Conservation (phyloP, 805 yeast genomes). For the Yamadazyma takamatsuzukensis region DNA sequence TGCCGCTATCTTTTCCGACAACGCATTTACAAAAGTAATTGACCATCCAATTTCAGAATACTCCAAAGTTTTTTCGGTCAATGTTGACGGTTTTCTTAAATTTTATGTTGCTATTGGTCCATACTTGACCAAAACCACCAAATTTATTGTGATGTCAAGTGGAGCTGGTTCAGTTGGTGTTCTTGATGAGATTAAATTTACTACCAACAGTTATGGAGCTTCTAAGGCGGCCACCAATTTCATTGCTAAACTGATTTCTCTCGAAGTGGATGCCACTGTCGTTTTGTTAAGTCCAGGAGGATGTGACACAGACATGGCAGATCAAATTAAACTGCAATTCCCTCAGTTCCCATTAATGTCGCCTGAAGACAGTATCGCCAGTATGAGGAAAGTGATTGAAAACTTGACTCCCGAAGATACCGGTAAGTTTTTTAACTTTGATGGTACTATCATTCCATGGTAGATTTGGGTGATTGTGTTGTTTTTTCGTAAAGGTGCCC, state of each 20-base stretch:
- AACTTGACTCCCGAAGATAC: slow-evolving; percentile 1
- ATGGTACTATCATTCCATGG: slow-evolving; percentile 1
- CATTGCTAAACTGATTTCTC: slow-evolving; percentile 18
- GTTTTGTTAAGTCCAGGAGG: too few relatives aligned
- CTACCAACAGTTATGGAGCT: slow-evolving; percentile 19
- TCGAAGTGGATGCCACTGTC: too few relatives aligned
- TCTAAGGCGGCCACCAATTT: slow-evolving; percentile 35
- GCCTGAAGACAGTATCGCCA: slow-evolving; percentile 5
- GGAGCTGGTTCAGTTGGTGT: slow-evolving; percentile 4
- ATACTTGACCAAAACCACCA: slow-evolving; percentile 1
- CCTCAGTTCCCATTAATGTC: too few relatives aligned
- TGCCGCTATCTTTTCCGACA: slow-evolving; percentile 19
- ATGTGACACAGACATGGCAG: slow-evolving; percentile 29
- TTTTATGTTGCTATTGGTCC: slow-evolving; percentile 1
- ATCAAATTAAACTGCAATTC: not conserved
- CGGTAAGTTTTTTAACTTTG: slow-evolving; percentile 2
- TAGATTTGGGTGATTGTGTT: too few relatives aligned
- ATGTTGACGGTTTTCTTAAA: slow-evolving; percentile 2
- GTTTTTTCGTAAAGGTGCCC: too few relatives aligned
- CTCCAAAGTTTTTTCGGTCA: slow-evolving; percentile 1
- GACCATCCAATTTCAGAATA: slow-evolving; percentile 3
- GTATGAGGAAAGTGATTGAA: slow-evolving; percentile 1
- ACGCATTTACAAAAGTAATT: not conserved
- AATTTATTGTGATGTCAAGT: slow-evolving; percentile 11
- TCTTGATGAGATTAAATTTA: not conserved